These are phyloP conservation scores for Chlorella vulgaris DNA, from an alignment of 139 green algal genomes.

Conservation along the genomic window DNA sequence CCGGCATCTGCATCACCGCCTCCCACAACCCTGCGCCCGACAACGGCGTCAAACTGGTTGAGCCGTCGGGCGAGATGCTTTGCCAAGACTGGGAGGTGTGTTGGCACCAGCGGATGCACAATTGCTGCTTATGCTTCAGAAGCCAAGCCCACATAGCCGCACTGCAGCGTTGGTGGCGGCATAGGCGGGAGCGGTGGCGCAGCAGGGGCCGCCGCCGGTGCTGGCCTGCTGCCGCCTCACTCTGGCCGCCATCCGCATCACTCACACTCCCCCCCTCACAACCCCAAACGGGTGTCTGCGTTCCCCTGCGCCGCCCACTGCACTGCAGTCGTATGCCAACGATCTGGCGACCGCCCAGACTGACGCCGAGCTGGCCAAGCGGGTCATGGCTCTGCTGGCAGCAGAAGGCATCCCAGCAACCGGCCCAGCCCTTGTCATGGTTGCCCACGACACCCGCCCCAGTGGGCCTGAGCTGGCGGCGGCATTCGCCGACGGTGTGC, in stretches of 20 bases:
- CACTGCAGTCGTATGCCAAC: slow-evolving; percentile 73
- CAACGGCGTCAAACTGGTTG: slow-evolving; percentile 97
- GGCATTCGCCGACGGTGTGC: slow-evolving; percentile 66
- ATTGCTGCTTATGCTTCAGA: no score
- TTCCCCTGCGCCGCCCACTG: no score
- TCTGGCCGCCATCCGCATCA: no score
- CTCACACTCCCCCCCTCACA: no score
- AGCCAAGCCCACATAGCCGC: no score
- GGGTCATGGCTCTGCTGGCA: slow-evolving; percentile 35
- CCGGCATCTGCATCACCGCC: slow-evolving; percentile 95
- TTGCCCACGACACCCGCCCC: slow-evolving; percentile 81
- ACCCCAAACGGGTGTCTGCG: no score
- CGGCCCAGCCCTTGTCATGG: slow-evolving; percentile 53
- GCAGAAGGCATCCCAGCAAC: slow-evolving; percentile 17
- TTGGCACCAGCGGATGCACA: not conserved
- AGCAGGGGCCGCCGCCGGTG: no score
- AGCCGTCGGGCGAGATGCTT: slow-evolving; percentile 85
- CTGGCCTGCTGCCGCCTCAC: no score
- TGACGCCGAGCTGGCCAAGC: slow-evolving; percentile 43
- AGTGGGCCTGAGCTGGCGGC: slow-evolving; percentile 68
- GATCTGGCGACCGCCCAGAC: slow-evolving; percentile 68
- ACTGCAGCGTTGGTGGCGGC: no score
- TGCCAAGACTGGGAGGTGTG: slow-evolving; percentile 55
- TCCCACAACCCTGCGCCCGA: slow-evolving; percentile 94
- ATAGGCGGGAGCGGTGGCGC: no score